A percentile compares a stretch with the other conserved stretches of the same genome.
Evolutionary conservation across 225 moss, liverwort and hornwort species (phyloP).

Genomic region (Bryoerythrophyllum caledonicum): DNA sequence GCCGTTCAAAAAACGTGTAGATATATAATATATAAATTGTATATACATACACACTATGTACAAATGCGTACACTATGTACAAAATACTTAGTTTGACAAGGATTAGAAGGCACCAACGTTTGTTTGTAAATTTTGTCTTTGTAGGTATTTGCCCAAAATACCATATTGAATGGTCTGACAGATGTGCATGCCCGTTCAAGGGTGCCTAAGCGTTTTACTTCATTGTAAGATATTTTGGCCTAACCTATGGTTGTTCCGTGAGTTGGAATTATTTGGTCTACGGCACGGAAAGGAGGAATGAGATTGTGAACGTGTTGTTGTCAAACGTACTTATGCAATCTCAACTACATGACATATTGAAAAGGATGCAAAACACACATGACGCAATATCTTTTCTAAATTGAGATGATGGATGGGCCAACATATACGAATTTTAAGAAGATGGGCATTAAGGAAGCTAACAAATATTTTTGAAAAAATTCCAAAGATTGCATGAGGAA

Average conservation of each 20-base stretch:
- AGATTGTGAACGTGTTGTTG: background rate
- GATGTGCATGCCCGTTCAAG: background rate
- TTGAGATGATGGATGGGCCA: background rate
- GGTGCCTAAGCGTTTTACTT: background rate
- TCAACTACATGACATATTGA: background rate
- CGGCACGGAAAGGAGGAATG: background rate
- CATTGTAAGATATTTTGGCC: background rate
- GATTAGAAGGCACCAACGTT: no score
- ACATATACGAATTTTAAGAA: background rate
- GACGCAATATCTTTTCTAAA: background rate
- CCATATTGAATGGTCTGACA: no score
- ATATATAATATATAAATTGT: no score
- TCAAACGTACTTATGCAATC: background rate
- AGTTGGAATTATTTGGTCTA: background rate
- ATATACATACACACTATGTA: no score
- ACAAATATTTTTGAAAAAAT: background rate
- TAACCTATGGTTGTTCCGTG: background rate
- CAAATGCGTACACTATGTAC: no score
- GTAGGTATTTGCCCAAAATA: no score
- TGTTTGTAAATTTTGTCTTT: no score
- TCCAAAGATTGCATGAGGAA: background rate
- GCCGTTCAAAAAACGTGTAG: no score
- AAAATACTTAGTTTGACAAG: no score
- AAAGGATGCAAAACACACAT: no score
- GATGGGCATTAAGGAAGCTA: background rate